Evolutionary conservation across 306 rosid genomes (phyloP), one percentile per base, ranked within the genome.

Genomic region (Begonia fuchsioides): DNA sequence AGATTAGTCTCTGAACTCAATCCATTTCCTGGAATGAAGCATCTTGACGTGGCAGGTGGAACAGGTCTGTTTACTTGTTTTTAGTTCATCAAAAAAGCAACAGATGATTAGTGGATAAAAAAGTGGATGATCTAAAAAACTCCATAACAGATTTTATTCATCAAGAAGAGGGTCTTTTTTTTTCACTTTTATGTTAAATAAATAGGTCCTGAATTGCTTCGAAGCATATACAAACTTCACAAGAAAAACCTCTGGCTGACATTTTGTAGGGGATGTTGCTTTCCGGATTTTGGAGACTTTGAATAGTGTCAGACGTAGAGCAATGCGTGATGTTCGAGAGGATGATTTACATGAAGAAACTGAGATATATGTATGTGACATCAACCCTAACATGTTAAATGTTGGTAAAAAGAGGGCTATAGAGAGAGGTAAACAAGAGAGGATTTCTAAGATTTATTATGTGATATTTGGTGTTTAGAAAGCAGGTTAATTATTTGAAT

Each of bases 31-130:
- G 94, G 96, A 67, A 90, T 82, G 94, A 81, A 73, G 61, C 98
- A 85, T 82, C 95, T 90, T 49, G 98, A 90, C 59, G 93, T 81
- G 52, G 94, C 98, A 53, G 98, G 98, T 61, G 98, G 96, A 56
- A 90, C 98, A 71, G 98, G 98, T 79, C 19, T 46, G 8, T 26
- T 26, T 26, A 26, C 35, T 26, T 26, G 35, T 26, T 26, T 26
- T 26, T 26, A 4, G 5, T 26, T 26, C 8, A 5, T 26, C 5
- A 8, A 26, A 26, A 26, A 26, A 26, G 35, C 35, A 26, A 26
- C 1, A 26, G 35, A 26, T 26, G 8, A 26, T 26, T 26, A 26
- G 8, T 26, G 35, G 35, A 26, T 26, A 26, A 26, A 26, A 26
- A 26, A 26, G 35, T 8, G 1, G 35, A 26, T 26, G 35, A 26